Conservation (phyloP, 2,329 filamentous ascomycete species). For the Aspergillus hiratsukae region DNA sequence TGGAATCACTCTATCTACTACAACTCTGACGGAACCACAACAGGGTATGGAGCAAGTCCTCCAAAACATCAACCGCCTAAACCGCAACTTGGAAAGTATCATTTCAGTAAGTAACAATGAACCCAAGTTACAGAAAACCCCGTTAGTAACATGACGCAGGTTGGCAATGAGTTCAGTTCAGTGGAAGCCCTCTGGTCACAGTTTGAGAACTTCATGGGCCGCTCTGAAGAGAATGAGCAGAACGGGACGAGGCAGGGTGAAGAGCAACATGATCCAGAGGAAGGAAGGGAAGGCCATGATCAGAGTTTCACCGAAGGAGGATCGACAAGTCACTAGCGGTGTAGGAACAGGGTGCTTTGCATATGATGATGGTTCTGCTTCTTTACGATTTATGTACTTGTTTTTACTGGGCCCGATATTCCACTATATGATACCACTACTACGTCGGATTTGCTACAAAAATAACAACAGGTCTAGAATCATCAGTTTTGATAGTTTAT, state of each 20-base stretch:
- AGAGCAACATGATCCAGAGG: slow-evolving; percentile 13
- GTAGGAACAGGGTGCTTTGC: background rate
- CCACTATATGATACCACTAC: slow-evolving; percentile 1
- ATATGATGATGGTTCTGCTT: background rate
- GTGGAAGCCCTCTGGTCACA: slow-evolving; percentile 96
- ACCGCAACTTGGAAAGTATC: slow-evolving; percentile 84
- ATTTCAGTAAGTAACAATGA: slow-evolving; percentile 71
- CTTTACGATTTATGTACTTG: background rate
- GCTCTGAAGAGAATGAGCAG: slow-evolving; percentile 48
- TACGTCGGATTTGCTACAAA: background rate
- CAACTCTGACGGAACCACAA: background rate
- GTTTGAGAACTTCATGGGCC: slow-evolving; percentile 93
- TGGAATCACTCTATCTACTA: background rate
- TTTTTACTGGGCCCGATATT: background rate
- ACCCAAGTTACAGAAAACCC: too few species aligned
- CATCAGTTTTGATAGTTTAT: slow-evolving; percentile 8
- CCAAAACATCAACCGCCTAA: slow-evolving; percentile 92
- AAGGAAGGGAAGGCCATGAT: slow-evolving; percentile 19
- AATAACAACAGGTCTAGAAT: background rate
- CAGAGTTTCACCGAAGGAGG: slow-evolving; percentile 15
- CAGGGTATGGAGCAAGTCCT: slow-evolving; percentile 80
- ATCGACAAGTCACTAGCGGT: slow-evolving; percentile 6
- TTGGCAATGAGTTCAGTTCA: slow-evolving; percentile 95
- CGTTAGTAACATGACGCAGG: slow-evolving; percentile 49
- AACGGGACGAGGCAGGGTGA: slow-evolving; percentile 26